Evolutionary conservation across 192 early-diverging fungal genomes (phyloP).

Genomic region (Dissophora ornata): DNA sequence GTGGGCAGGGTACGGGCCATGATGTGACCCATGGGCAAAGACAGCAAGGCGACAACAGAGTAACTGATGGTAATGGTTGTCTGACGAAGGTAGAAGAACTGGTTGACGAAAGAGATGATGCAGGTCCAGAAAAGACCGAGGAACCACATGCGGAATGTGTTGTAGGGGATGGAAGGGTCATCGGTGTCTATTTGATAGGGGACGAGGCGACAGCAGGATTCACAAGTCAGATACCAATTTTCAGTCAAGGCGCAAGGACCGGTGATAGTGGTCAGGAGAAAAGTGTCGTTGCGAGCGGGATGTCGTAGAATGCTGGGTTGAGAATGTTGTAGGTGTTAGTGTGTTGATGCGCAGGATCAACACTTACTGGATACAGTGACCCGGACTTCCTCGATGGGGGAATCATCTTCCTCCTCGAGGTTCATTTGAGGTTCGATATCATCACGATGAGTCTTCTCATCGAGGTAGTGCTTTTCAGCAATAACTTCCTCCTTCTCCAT

Average conservation of each 20-base stretch:
- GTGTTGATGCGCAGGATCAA: no score
- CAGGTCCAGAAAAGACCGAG: neutral
- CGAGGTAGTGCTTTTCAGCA: no score
- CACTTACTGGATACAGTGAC: conserved; percentile 48
- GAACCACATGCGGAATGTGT: conserved; percentile 3
- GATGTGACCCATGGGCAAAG: conserved; percentile 59
- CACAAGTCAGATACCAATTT: neutral
- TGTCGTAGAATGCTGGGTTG: no score
- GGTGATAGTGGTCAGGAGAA: neutral
- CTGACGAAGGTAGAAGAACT: conserved; percentile 5
- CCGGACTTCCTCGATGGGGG: conserved; percentile 56
- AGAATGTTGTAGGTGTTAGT: no score
- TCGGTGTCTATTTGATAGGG: neutral
- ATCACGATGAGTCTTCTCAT: no score
- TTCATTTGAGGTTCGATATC: no score
- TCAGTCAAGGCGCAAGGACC: neutral
- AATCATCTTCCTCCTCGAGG: conserved; percentile 37
- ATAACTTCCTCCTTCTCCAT: no score
- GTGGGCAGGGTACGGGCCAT: conserved; percentile 54
- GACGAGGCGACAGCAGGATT: no score
- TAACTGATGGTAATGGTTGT: neutral
- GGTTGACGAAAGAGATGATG: conserved; percentile 1
- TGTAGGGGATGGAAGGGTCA: neutral
- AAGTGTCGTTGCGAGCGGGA: no score
- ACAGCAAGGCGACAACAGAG: conserved; percentile 22